Percentiles rank a stretch among this genome's conserved stretches.
Conservation (phyloP, 2,329 filamentous ascomycete genomes). For the Xylariaceae sp. region DNA sequence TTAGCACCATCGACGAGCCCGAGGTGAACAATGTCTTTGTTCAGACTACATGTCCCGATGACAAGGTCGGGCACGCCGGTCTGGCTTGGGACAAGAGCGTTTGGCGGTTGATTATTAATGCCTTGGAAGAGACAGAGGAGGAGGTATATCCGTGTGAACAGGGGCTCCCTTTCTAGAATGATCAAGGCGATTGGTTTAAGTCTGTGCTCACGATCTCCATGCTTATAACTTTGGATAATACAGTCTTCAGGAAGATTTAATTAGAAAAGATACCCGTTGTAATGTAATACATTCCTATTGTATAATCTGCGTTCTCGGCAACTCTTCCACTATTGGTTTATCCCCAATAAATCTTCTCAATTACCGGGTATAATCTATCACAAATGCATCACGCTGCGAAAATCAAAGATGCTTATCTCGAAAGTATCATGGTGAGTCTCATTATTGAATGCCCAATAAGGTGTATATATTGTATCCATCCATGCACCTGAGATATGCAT, state of each 20-base stretch:
- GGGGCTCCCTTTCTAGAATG: constrained; percentile 25
- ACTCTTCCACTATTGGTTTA: not conserved
- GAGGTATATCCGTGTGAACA: constrained; percentile 33
- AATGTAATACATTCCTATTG: not conserved
- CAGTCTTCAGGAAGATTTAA: too few relatives aligned
- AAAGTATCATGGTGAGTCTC: not conserved
- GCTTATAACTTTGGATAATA: too few relatives aligned
- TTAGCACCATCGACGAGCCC: constrained; percentile 34
- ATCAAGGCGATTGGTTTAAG: too few relatives aligned
- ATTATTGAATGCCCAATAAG: too few relatives aligned
- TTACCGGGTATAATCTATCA: too few relatives aligned
- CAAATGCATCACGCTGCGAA: too few relatives aligned
- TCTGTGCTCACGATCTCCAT: too few relatives aligned
- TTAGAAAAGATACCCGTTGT: constrained; percentile 9
- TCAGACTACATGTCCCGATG: constrained; percentile 37
- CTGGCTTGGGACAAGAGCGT: constrained; percentile 37
- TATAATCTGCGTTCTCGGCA: too few relatives aligned
- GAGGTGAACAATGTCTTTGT: constrained; percentile 34
- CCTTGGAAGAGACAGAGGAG: constrained; percentile 38
- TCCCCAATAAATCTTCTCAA: not conserved
- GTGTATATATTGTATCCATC: too few relatives aligned
- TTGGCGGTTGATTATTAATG: constrained; percentile 37
- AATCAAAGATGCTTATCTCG: not conserved
- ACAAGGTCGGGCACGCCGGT: constrained; percentile 35
- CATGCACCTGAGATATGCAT: too few relatives aligned